Evolutionary conservation across 2,329 filamentous ascomycete genomes (phyloP), one percentile per base, ranked within the genome.

Genomic region (Pseudogymnoascus sp.): DNA sequence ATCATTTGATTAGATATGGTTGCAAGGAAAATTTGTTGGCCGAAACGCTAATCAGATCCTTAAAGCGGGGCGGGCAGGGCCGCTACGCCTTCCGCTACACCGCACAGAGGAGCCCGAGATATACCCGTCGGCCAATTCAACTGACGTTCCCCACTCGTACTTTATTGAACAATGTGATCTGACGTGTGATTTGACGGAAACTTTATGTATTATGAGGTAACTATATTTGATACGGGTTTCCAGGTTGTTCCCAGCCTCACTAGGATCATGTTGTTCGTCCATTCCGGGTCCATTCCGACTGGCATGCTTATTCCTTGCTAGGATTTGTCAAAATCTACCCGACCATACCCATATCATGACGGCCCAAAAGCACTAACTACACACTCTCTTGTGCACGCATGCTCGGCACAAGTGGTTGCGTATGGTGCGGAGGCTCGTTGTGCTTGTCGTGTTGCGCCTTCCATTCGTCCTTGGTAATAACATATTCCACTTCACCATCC

Each of bases 1-100:
- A 34, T 45, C 36, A 45, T 62, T 62, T 31, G 31, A 62, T 57
- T 57, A 57, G 51, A 57, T 57, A 57, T 57, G n/a, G 26, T 18
- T 34, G 10, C 51, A 57, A 18, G 51, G 51, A 57, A 57, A 57
- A 34, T 57, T 34, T 57, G 51, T 18, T 57, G 51, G 10, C 29
- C 16, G 51, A 34, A 34, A 57, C 51, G 26, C 51, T 57, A 57
- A 57, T 57, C 51, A 57, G 51, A 57, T 57, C 51, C 51, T 57
- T 34, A 12, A 8, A 7, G 51, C 51, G 26, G 51, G 51, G 10
- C 51, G 34, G n/a, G 8, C 51, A 26, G 29, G 51, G n/a, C 12
- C 51, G 16, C 29, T 34, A 16, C 29, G 21, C 42, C 18, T 5
- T 21, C 45, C 45, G 23, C 23, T 29, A 29, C 29, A 29, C 45